Evolutionary conservation across 495 filamentous ascomycete species (phyloP), one percentile per base, ranked within the genome.

Genomic region (Daldinia decipiens): DNA sequence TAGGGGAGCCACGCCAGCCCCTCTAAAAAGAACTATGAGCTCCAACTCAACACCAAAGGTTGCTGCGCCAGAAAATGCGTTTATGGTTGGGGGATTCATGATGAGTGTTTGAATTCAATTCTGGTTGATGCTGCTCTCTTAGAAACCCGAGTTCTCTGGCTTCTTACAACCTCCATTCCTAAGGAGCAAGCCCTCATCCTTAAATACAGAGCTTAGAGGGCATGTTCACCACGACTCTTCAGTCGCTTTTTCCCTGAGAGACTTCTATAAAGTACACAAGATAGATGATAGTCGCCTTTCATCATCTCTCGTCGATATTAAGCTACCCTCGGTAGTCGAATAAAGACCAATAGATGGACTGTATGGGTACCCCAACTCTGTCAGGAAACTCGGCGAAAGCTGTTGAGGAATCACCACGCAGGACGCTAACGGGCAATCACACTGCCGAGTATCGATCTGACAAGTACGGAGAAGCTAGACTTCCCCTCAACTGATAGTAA

Each of bases 11-110:
- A 5, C 27, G 12, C 60, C 21, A 17, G 36, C 59, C 31, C 64
- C 63, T 24, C 55, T 63, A 15, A 67, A 60, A 36, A 64, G 56
- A 13, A 65, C 21, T 19, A 72, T 38, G 47, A 72, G 68, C 21
- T 72, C 69, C 8, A 72, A 59, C 59, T 72, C 69, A 19, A 60
- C 62, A 21, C 69, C 69, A 19, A 72, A 68, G 26, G 69, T 72
- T 32, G 64, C 64, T 3, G n/a, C n/a, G 17, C 53, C 26, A 24
- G 58, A 58, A 27, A 71, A 62, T 17, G 11, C 5, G 4, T 1
- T 5, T 5, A 15, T 19, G 21, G 5, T 29, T 1, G 39, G 34
- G 12, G 17, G 3, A 21, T 58, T 45, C 68, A 71, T 71, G 52
- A 31, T 21, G 21, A 21, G 1, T 31, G 9, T 32, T 32, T 19